These are phyloP conservation scores for Saprolegnia parasitica DNA, from an alignment of 352 stramenopile genomes.

Conservation along the genomic window DNA sequence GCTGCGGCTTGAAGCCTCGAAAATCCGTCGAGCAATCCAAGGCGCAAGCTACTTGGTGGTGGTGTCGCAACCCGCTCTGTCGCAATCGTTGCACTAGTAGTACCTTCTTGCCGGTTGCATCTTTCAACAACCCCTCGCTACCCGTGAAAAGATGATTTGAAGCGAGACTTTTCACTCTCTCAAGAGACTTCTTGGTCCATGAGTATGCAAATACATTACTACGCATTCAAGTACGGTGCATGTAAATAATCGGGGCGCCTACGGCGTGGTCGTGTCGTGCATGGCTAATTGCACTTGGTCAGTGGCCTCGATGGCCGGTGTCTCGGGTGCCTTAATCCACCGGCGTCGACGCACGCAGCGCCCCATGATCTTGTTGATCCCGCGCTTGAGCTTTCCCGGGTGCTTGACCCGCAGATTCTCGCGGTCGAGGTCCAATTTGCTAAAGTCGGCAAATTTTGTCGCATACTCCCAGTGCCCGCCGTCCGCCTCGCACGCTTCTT, in stretches of 20 bases:
- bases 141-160: too few relatives aligned
- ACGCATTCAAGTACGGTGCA: too few relatives aligned
- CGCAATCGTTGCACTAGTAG: too few relatives aligned
- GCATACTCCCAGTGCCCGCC: slow-evolving; percentile 71
- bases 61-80: too few relatives aligned
- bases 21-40: too few relatives aligned
- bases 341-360: slow-evolving; percentile 70
- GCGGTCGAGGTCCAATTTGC: slow-evolving; percentile 37
- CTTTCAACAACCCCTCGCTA: too few relatives aligned
- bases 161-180: not conserved
- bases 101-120: too few relatives aligned
- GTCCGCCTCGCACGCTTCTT: slow-evolving; percentile 34
- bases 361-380: slow-evolving; percentile 76
- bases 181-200: slow-evolving; percentile 22
- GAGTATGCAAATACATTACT: too few relatives aligned
- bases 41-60: too few relatives aligned
- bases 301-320: not conserved
- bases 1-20: too few relatives aligned
- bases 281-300: not conserved
- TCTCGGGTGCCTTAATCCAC: slow-evolving; percentile 40
- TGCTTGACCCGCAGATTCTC: slow-evolving; percentile 37
- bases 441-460: slow-evolving; percentile 80
- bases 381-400: slow-evolving; percentile 66
- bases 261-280: not conserved
- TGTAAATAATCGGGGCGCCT: not conserved